These are phyloP conservation scores for Calophaca sinica DNA, from an alignment of 306 rosid genomes.

Conservation along the genomic window DNA sequence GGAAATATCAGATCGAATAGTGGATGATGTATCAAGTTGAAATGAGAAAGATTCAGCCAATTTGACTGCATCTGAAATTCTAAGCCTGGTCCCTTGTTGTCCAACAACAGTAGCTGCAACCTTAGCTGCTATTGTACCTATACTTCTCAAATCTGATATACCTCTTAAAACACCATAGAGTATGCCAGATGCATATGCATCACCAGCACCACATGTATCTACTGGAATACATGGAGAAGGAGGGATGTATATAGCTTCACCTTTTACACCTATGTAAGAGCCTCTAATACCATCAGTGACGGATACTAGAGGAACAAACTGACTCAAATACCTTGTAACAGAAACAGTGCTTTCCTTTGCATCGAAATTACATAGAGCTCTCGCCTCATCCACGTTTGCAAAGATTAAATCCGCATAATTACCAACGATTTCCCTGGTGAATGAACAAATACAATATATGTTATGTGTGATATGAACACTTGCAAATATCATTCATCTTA, in stretches of 20 bases:
- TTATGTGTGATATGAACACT: too few species aligned
- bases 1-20: slow-evolving; percentile 67
- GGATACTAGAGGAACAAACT: slow-evolving; percentile 84
- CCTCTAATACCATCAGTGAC: slow-evolving; percentile 89
- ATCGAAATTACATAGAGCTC: slow-evolving; percentile 77
- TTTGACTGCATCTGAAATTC: slow-evolving; percentile 78
- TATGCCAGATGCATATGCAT: slow-evolving; percentile 92
- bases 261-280: slow-evolving; percentile 85
- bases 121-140: slow-evolving; percentile 81
- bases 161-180: slow-evolving; percentile 78
- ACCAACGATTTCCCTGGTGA: slow-evolving; percentile 81
- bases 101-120: slow-evolving; percentile 93
- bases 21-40: slow-evolving; percentile 50
- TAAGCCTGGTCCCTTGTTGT: slow-evolving; percentile 90
- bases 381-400: slow-evolving; percentile 88
- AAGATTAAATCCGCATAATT: slow-evolving; percentile 79
- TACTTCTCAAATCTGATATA: slow-evolving; percentile 72
- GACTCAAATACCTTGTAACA: slow-evolving; percentile 84
- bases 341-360: slow-evolving; percentile 65
- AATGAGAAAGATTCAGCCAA: slow-evolving; percentile 70
- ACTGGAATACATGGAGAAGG: slow-evolving; percentile 86
- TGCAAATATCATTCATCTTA: too few species aligned
- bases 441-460: slow-evolving; percentile 23
- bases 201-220: slow-evolving; percentile 98
- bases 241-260: slow-evolving; percentile 87